Percentiles rank a stretch among this genome's conserved stretches.
phyloP scores from a whole-genome alignment of 1,139 yeast species.

The Petasospora fabianii region DNA sequence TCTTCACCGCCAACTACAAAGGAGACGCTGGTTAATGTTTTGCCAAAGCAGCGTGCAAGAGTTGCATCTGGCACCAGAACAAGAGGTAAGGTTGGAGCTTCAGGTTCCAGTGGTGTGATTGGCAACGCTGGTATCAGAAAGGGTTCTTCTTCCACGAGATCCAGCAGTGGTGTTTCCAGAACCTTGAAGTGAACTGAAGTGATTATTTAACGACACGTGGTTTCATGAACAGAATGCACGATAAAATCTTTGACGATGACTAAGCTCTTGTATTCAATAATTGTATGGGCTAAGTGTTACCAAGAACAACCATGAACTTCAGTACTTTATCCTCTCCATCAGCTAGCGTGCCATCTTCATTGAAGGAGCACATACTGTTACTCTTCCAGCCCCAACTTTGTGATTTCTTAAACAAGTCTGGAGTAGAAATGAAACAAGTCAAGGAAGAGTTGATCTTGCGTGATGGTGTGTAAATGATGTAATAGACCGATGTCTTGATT shows the following conservation, averaged over 20 bases:
- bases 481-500: slow-evolving; percentile 42
- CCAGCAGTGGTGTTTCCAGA: slow-evolving; percentile 23
- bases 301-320: slow-evolving; percentile 48
- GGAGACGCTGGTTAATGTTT: slow-evolving; percentile 14
- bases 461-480: slow-evolving; percentile 49
- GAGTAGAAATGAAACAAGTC: slow-evolving; percentile 48
- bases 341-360: slow-evolving; percentile 40
- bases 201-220: neutral
- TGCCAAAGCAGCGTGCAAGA: slow-evolving; percentile 27
- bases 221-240: no score
- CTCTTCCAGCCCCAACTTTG: slow-evolving; percentile 61
- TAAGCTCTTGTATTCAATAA: no score
- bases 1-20: slow-evolving; percentile 35
- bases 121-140: slow-evolving; percentile 28
- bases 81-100: slow-evolving; percentile 26
- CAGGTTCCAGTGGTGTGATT: slow-evolving; percentile 15
- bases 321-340: slow-evolving; percentile 38
- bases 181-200: slow-evolving; percentile 5
- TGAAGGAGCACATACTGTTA: slow-evolving; percentile 44
- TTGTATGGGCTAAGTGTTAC: slow-evolving; percentile 34
- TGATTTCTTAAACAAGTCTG: slow-evolving; percentile 45
- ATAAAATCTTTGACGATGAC: no score
- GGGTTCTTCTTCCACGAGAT: slow-evolving; percentile 23
- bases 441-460: slow-evolving; percentile 40
- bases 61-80: slow-evolving; percentile 33